Evolutionary conservation across 495 filamentous ascomycete species (phyloP), one percentile per base, ranked within the genome.

Genomic region (Hypoxylon perforatum): DNA sequence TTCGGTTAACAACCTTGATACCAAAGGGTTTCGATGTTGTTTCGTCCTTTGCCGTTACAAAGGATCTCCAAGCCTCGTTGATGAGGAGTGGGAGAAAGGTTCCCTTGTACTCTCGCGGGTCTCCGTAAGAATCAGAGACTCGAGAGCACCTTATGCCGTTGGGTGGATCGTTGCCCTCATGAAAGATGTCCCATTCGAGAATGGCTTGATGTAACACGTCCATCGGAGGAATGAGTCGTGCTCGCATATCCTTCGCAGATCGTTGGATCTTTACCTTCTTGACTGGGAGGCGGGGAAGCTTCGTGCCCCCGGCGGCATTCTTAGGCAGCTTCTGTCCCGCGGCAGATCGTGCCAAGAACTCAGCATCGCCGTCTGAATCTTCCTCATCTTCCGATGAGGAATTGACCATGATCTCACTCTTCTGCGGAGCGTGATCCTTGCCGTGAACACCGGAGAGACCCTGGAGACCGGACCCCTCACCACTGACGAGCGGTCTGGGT

Each of bases 11-110:
- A 10, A 98, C 80, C 56, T 92, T 96, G 70, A 97, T 85, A 51
- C 93, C 92, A 62, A 95, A 91, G 0, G 90, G 82, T 58, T 88
- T 92, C 70, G 88, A 89, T 21, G 81, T 88, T 12, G 86, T 86
- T 76, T 99, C 96, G 70, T 99, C 93, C 71, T 92, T 92, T 2
- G 90, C 87, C 46, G 92, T 92, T 30, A 96, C 87, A 69, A 99
- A 95, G 1, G 92, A 90, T 74, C 96, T 91, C 95, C 95, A 99
- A 48, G 93, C 94, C 76, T 99, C 95, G 47, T 97, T 88, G 46
- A 96, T 87, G 30, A 99, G 84, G 36, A 99, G 81, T 10, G 95
- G 96, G 57, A 93, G 87, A 80, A 98, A 99, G 0, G 92, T 94
- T 49, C 85, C 82, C 77, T 96, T 92, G 72, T 98, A 99, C 53